Base-by-base conservation (phyloP, 1,284 basidiomycete genomes). In the Mycosarcoma mackinlayi region DNA sequence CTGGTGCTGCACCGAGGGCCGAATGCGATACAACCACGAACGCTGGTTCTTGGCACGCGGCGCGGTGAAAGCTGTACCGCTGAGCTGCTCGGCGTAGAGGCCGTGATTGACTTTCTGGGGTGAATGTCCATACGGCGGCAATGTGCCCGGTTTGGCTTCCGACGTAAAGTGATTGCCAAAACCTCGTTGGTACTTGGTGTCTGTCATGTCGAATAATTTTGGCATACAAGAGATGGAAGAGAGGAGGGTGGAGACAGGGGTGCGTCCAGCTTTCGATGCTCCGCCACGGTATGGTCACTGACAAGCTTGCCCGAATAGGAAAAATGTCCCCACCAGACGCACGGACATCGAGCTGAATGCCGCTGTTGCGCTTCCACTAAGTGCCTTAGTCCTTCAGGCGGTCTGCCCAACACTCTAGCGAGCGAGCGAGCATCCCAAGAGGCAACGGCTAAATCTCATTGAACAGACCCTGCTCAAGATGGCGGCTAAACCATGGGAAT, bases 1-100 rank as follows among this genome's bases (percentile, higher is more conserved):
- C 74, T 88, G 83, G 78, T 90, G 89, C 0, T 88, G 87, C 19
- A 90, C 89, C 6, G 89, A 89, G 3, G 89, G 89, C n/a, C 87
- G 86, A 68, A 88, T 88, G 31, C 59, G 63, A 58, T 81, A 83
- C 30, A 81, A 77, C 72, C 80, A 86, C 77, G 84, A 79, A 31
- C 85, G 84, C 75, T 85, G 84, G 75, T 86, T 87, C 61, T 85
- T 84, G 11, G 79, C 83, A 13, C 88, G 83, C 10, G 88, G 87
- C 3, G 87, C 85, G 6, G 87, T 86, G 77, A 89, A 89, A 1
- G 88, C 86, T 0, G 87, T 85, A 7, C 88, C 88, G 21, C 87
- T 89, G 75, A 89, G 80, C 87, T 89, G 78, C 31, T 89, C 88
- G 3, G 86, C 85, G 71, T 89, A 89, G 10, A 89, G 83, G 49